Conservation (phyloP, 1,139 yeast species). For the Taphrina flavorubra region DNA sequence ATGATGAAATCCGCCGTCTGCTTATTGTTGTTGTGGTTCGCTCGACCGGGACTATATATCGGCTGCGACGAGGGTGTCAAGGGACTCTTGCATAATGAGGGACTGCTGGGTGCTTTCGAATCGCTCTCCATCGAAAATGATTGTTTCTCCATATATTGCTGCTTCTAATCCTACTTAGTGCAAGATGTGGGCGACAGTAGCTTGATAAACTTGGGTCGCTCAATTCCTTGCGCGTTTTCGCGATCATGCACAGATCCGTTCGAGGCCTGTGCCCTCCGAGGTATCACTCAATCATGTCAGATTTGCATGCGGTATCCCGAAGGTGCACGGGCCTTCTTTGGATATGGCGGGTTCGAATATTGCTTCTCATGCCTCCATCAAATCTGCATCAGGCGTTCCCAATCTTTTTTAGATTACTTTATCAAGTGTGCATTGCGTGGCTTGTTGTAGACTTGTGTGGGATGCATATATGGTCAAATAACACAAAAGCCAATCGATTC, state of each 20-base stretch:
- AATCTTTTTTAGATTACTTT: neutral
- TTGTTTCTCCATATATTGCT: neutral
- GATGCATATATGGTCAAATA: neutral
- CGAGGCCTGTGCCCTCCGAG: no score
- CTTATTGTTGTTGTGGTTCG: neutral
- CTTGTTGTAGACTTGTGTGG: neutral
- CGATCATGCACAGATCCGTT: no score
- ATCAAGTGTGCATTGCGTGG: neutral
- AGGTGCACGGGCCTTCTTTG: neutral
- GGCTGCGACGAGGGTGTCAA: neutral
- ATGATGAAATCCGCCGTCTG: neutral
- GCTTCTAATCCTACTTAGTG: no score
- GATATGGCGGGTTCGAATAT: neutral
- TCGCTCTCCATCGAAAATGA: neutral
- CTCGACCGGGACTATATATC: slow-evolving; percentile 2
- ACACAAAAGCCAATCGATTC: neutral
- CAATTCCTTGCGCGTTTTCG: no score
- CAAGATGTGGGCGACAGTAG: no score
- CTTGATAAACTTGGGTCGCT: no score
- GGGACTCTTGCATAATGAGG: neutral
- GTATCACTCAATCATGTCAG: no score
- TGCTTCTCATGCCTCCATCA: neutral
- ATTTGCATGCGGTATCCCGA: no score
- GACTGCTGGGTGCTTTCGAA: neutral
- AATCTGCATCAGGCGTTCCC: neutral